Evolutionary conservation across 495 filamentous ascomycete species (phyloP).

Genomic region (Cercophora samala): DNA sequence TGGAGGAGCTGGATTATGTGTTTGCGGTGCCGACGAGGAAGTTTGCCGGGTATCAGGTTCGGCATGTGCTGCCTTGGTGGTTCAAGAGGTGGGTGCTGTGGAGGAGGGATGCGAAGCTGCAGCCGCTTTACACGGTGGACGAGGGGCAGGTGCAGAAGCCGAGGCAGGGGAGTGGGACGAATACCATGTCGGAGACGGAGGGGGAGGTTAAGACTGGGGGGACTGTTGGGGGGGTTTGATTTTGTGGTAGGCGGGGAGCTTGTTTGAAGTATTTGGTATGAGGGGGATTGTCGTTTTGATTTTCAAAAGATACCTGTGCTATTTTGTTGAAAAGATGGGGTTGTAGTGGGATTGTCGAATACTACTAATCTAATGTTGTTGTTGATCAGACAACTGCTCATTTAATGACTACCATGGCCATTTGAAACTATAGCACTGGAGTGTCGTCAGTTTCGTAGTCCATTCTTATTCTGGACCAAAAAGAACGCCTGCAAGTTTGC

Average conservation of each 20-base stretch:
- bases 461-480: too few relatives aligned
- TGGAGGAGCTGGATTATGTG: slow-evolving; percentile 82
- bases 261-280: not conserved
- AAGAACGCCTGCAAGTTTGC: too few relatives aligned
- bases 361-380: not conserved
- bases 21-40: slow-evolving; percentile 66
- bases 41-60: slow-evolving; percentile 63
- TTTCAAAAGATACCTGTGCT: not conserved
- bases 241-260: not conserved
- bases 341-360: not conserved
- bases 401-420: not conserved
- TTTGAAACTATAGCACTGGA: too few relatives aligned
- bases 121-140: slow-evolving; percentile 62
- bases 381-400: not conserved
- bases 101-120: slow-evolving; percentile 49
- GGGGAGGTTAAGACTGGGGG: not conserved
- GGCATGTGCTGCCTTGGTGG: slow-evolving; percentile 63
- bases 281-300: not conserved
- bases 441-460: too few relatives aligned
- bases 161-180: slow-evolving; percentile 1
- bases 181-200: not conserved
- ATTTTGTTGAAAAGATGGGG: not conserved
- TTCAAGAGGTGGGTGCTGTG: slow-evolving; percentile 63
- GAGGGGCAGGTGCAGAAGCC: not conserved
- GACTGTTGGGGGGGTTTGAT: not conserved